Conservation (phyloP, 2,329 filamentous ascomycete genomes). For the Dissoconium aciculare region DNA sequence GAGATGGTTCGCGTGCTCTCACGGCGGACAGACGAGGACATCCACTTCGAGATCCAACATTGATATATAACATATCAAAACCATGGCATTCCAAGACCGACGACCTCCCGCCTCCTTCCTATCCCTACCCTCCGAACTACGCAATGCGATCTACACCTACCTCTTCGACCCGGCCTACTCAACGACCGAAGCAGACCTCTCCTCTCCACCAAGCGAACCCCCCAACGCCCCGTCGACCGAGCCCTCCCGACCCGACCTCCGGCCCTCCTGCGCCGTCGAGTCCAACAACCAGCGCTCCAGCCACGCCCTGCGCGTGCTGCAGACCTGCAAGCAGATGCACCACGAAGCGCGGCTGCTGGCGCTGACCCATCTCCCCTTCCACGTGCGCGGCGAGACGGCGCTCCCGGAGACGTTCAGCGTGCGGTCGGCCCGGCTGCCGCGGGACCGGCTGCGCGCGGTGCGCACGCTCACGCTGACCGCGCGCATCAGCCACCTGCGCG, state of each 20-base stretch:
- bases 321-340: slow-evolving; percentile 17
- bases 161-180: slow-evolving; percentile 12
- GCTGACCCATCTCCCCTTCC: slow-evolving; percentile 18
- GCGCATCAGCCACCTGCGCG: slow-evolving; percentile 19
- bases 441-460: slow-evolving; percentile 16
- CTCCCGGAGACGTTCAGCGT: slow-evolving; percentile 18
- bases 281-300: slow-evolving; percentile 4
- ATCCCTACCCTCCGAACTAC: slow-evolving; percentile 18
- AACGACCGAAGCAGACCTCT: background rate
- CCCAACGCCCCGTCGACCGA: slow-evolving; percentile 8
- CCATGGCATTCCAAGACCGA: too few relatives aligned
- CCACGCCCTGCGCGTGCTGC: slow-evolving; percentile 11
- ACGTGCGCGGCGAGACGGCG: slow-evolving; percentile 13
- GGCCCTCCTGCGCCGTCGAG: slow-evolving; percentile 5
- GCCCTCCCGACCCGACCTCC: slow-evolving; percentile 5
- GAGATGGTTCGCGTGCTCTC: too few relatives aligned
- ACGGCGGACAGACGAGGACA: too few relatives aligned
- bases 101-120: slow-evolving; percentile 17
- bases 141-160: slow-evolving; percentile 18
- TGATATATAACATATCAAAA: too few relatives aligned
- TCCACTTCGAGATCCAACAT: too few relatives aligned
- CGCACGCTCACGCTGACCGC: slow-evolving; percentile 22
- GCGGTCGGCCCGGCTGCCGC: slow-evolving; percentile 11
- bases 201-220: slow-evolving; percentile 2
- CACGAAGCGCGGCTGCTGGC: slow-evolving; percentile 21